These are phyloP conservation scores for Amphibolis antarctica DNA, from an alignment of 106 monocot genomes.

Conservation along the genomic window DNA sequence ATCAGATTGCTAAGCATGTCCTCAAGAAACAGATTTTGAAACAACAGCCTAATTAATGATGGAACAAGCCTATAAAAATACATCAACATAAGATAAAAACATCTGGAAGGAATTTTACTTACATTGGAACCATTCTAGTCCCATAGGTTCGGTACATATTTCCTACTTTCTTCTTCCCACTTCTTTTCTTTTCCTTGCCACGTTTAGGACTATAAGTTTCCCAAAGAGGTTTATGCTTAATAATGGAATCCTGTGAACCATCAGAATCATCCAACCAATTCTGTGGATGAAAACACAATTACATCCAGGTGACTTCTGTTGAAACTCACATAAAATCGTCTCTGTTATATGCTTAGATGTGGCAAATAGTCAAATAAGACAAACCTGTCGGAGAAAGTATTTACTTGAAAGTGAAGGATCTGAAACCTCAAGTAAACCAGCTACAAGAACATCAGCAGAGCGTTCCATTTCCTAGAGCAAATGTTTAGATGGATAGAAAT, in stretches of 20 bases:
- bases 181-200: conserved; percentile 32
- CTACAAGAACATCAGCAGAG: conserved; percentile 92
- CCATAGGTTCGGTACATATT: conserved; percentile 74
- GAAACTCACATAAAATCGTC: background rate
- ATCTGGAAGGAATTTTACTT: conserved; percentile 10
- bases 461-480: conserved; percentile 92
- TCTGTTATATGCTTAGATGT: background rate
- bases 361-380: background rate
- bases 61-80: background rate
- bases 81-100: background rate
- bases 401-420: conserved; percentile 84
- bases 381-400: conserved; percentile 86
- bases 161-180: conserved; percentile 58
- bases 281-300: conserved; percentile 20
- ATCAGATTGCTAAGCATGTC: too few species aligned
- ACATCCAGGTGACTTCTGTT: background rate
- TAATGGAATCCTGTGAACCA: conserved; percentile 48
- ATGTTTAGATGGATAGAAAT: background rate
- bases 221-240: conserved; percentile 80
- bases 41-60: too few species aligned
- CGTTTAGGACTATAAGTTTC: conserved; percentile 49
- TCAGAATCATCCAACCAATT: conserved; percentile 72
- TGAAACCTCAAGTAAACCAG: conserved; percentile 89
- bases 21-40: too few species aligned
- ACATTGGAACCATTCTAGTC: conserved; percentile 92